These are phyloP conservation scores for Ramaria sp. DNA, from an alignment of 768 basidiomycete genomes.

Conservation along the genomic window DNA sequence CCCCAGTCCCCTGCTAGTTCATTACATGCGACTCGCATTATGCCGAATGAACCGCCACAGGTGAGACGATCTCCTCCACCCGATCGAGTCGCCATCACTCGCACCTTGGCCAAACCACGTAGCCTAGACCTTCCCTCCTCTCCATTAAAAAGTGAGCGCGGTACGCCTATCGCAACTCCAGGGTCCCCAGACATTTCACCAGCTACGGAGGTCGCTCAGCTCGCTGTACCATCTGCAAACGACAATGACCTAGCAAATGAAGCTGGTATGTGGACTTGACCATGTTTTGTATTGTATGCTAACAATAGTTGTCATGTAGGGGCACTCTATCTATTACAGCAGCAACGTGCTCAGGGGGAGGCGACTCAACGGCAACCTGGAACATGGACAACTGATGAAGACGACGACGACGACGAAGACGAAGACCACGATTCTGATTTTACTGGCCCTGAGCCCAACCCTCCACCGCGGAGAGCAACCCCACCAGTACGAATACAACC, in stretches of 20 bases:
- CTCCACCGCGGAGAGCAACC: constrained; percentile 14
- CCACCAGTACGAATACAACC: constrained; percentile 6
- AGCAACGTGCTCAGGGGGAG: not conserved
- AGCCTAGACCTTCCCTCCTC: constrained; percentile 18
- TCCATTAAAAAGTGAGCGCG: constrained; percentile 1
- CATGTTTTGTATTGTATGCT: not conserved
- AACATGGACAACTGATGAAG: not conserved
- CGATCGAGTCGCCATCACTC: not conserved
- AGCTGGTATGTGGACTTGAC: constrained; percentile 6
- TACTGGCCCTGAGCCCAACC: constrained; percentile 6
- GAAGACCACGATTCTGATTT: constrained; percentile 5
- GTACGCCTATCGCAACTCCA: constrained; percentile 28
- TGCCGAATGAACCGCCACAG: not conserved
- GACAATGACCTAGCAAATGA: constrained; percentile 1
- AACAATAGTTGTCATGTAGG: not conserved
- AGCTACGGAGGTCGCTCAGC: constrained; percentile 13
- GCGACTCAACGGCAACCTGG: not conserved
- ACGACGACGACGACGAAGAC: not conserved
- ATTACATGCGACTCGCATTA: too few species aligned
- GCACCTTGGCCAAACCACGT: constrained; percentile 5
- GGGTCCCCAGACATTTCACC: constrained; percentile 10
- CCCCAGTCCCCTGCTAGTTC: too few species aligned
- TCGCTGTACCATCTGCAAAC: not conserved
- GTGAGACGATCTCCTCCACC: not conserved
- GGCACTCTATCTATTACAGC: constrained; percentile 3